Evolutionary conservation across 768 basidiomycete species (phyloP).

Genomic region (Leccinum uliginosum): DNA sequence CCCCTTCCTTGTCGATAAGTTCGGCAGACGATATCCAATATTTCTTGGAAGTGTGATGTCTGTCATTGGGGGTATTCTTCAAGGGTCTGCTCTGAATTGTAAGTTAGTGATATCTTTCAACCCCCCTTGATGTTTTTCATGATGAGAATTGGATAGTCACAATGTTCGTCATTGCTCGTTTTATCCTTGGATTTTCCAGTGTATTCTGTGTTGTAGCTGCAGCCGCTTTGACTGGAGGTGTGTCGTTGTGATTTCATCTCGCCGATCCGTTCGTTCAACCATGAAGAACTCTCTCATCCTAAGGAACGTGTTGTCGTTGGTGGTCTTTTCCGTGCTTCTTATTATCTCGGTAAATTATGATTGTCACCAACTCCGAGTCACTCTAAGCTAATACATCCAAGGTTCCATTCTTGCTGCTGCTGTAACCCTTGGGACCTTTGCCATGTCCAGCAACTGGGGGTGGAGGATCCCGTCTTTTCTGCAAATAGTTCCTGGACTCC

Average conservation of each 20-base stretch:
- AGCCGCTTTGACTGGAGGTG: neutral
- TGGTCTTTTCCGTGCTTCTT: neutral
- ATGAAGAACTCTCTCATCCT: neutral
- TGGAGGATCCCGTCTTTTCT: neutral
- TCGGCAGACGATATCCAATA: neutral
- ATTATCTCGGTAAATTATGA: neutral
- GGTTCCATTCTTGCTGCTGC: neutral
- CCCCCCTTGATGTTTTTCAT: neutral
- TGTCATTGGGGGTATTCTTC: neutral
- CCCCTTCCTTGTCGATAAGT: neutral
- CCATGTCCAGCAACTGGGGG: neutral
- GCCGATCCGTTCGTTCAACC: neutral
- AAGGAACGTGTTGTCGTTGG: neutral
- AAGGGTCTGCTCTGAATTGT: neutral
- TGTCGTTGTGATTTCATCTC: neutral
- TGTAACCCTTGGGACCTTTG: neutral
- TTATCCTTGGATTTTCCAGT: neutral
- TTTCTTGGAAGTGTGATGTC: neutral
- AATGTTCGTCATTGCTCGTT: neutral
- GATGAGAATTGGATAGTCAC: neutral
- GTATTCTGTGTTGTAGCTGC: neutral
- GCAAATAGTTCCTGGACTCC: neutral
- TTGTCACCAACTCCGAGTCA: neutral
- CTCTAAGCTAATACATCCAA: neutral
- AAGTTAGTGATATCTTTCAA: neutral